Percentiles rank a stretch among this genome's conserved stretches.
Conservation (phyloP, 345 rosid species). For the Barbarea vulgaris region DNA sequence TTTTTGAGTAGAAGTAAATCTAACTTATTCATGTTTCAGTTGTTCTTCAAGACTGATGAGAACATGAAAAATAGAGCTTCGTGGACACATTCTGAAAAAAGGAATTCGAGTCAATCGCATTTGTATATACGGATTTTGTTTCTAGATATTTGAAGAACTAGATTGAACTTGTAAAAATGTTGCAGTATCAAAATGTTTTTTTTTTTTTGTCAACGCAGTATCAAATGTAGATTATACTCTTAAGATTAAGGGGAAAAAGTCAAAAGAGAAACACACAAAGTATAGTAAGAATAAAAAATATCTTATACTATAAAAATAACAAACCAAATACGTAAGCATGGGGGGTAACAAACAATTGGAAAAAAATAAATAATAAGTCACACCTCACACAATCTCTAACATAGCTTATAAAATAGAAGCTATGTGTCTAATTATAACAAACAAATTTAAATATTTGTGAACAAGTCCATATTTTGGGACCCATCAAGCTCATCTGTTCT, state of each 20-base stretch:
- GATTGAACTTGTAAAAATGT: background rate
- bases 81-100: too few species aligned
- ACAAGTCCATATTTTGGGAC: conserved; percentile 38
- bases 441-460: conserved; percentile 15
- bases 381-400: conserved; percentile 37
- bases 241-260: conserved; percentile 1
- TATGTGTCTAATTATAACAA: conserved; percentile 19
- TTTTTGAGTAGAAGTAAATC: background rate
- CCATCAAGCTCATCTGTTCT: conserved; percentile 25
- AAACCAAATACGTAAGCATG: conserved; percentile 25
- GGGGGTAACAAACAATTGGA: conserved; percentile 18
- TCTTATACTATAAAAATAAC: conserved; percentile 5
- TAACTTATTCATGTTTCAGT: background rate
- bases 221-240: conserved; percentile 14
- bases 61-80: too few species aligned
- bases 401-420: conserved; percentile 42
- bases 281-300: background rate
- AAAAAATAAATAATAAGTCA: conserved; percentile 25
- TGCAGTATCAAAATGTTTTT: too few species aligned
- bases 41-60: too few species aligned
- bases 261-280: conserved; percentile 14
- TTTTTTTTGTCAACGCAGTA: too few species aligned
- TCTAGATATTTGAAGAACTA: background rate
- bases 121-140: background rate
- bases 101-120: too few species aligned